phyloP scores from a whole-genome alignment of 805 yeast species.

The Ogataea paraovalis region DNA sequence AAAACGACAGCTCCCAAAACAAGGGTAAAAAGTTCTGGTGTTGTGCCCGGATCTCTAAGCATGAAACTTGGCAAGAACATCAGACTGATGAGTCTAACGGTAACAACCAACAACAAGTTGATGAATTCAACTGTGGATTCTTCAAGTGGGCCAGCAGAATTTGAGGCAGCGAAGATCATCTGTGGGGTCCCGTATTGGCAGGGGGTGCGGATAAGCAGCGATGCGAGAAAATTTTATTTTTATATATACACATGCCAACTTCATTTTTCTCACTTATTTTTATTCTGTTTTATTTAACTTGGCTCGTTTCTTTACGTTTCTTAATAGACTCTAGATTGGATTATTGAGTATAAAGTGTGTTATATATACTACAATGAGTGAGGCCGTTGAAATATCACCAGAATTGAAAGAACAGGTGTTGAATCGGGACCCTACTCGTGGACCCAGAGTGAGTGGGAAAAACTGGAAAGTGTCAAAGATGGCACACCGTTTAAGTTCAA shows the following conservation, averaged over 20 bases:
- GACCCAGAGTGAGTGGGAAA: constrained; percentile 39
- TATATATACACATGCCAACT: background rate
- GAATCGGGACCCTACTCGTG: constrained; percentile 22
- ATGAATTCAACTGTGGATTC: constrained; percentile 43
- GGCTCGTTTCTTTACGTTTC: background rate
- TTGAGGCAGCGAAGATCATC: background rate
- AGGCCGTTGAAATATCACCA: background rate
- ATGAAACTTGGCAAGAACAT: constrained; percentile 25
- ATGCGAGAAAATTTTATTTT: background rate
- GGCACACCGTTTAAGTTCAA: constrained; percentile 60
- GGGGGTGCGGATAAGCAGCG: background rate
- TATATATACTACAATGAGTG: background rate
- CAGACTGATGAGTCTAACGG: constrained; percentile 1
- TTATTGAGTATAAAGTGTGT: too few relatives aligned
- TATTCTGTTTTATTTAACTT: background rate
- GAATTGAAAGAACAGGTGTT: constrained; percentile 6
- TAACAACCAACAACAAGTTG: constrained; percentile 4
- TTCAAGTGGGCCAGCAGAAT: constrained; percentile 46
- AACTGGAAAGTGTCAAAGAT: constrained; percentile 67
- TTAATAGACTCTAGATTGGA: too few relatives aligned
- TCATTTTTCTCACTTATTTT: too few relatives aligned
- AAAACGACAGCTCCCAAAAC: constrained; percentile 33
- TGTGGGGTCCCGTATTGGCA: background rate
- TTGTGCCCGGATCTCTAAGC: constrained; percentile 35
- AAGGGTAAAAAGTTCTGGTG: constrained; percentile 54